Evolutionary conservation across 306 rosid species (phyloP), one percentile per base, ranked within the genome.

Genomic region (cucumber (Cucumis sativus)): DNA sequence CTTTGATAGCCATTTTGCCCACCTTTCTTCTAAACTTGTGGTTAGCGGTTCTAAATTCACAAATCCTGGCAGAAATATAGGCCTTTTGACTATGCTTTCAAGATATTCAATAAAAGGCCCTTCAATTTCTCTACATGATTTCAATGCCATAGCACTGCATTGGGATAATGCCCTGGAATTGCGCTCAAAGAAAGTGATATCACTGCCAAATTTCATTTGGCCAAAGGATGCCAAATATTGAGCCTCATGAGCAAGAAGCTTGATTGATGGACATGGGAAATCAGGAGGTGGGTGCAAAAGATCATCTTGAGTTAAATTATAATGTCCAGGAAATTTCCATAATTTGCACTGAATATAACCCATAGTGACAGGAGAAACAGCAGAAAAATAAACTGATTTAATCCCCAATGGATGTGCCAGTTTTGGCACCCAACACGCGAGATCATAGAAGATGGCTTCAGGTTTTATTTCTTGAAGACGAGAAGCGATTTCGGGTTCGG

Each of bases 371-470:
- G 90, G 87, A 63, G 85, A 79, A 37, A 80, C 75, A 9, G 49
- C 79, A 80, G 80, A 77, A 58, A 79, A 87, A 39, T 60, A 69
- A 16, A 90, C 8, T 2, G 94, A 23, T 79, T 84, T 92, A 13
- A 83, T 82, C 63, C 88, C 88, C 45, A 76, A 47, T 1, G 9
- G 71, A 4, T 56, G 51, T 13, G 88, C 88, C 81, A 90, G 15
- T 1, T 61, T 76, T 2, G 96, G 97, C 49, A 92, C 63, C 96
- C 96, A 92, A 57, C 55, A 54, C 9, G 86, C 79, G 70, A 85
- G 89, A 75, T 93, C 90, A 14, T 52, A 88, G 81, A 89, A 86
- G 35, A 86, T 78, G 68, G 81, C 66, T 4, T 90, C n/a, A 7
- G 96, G 92, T 55, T 52, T 85, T 30, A 92, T 87, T 6, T 82